Conservation (phyloP, 2,329 filamentous ascomycete genomes). For the Arthrocladium fulminans region DNA sequence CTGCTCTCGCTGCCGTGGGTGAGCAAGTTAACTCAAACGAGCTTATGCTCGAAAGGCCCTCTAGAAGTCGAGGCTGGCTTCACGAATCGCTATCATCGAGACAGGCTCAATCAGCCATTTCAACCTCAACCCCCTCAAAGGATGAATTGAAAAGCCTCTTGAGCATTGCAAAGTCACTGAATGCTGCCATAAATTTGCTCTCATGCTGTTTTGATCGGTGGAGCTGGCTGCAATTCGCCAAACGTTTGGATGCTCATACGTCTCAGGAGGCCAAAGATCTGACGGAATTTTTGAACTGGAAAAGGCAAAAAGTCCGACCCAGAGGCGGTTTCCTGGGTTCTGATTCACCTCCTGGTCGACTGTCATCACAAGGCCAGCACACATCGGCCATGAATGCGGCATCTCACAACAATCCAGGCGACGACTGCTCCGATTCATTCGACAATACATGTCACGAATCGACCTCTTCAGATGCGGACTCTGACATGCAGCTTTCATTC, state of each 20-base stretch:
- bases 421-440: no score
- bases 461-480: not conserved
- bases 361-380: not conserved
- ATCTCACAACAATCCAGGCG: no score
- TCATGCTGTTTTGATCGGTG: conserved; percentile 3
- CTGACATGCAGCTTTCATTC: not conserved
- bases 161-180: not conserved
- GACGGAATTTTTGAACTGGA: conserved; percentile 20
- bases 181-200: not conserved
- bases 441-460: not conserved
- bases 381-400: not conserved
- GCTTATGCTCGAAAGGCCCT: not conserved
- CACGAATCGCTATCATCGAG: not conserved
- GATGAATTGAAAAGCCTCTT: not conserved
- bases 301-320: not conserved
- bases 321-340: not conserved
- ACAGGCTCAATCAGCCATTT: not conserved
- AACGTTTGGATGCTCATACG: no score
- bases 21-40: not conserved
- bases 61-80: not conserved
- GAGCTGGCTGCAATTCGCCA: not conserved
- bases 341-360: not conserved
- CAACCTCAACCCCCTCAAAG: not conserved
- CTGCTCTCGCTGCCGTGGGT: not conserved
- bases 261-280: conserved; percentile 39